phyloP scores from a whole-genome alignment of 169 alveolate genomes.

The Cryptosporidium parvum region DNA sequence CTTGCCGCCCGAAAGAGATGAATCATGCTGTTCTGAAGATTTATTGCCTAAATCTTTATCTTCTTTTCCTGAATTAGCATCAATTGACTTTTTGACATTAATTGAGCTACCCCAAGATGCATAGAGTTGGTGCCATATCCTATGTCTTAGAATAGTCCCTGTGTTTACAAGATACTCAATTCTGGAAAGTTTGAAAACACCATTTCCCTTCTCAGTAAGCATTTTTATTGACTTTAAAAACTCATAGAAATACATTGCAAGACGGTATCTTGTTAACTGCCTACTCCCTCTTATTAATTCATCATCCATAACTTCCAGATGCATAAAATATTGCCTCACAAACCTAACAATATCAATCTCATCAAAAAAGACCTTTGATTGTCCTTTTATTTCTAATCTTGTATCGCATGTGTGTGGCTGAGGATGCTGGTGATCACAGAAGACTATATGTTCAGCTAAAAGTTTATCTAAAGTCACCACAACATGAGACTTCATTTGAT shows the following conservation, averaged over 20 bases:
- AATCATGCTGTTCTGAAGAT: not conserved
- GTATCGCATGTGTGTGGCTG: constrained; percentile 74
- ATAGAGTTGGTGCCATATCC: constrained; percentile 67
- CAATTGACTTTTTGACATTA: not conserved
- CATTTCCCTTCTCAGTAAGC: constrained; percentile 66
- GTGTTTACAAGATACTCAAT: constrained; percentile 73
- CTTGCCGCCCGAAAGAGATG: not conserved
- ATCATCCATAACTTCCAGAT: constrained; percentile 57
- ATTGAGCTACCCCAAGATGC: constrained; percentile 72
- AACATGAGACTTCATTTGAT: constrained; percentile 69
- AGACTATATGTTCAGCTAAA: constrained; percentile 63
- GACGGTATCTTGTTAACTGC: constrained; percentile 42
- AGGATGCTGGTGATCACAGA: constrained; percentile 68
- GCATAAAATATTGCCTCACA: constrained; percentile 51
- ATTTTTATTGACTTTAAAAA: constrained; percentile 50
- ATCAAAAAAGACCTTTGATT: constrained; percentile 71
- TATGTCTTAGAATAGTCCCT: constrained; percentile 63
- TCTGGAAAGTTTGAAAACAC: constrained; percentile 59
- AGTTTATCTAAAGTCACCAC: constrained; percentile 63
- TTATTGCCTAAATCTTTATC: constrained; percentile 3
- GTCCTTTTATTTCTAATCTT: constrained; percentile 59
- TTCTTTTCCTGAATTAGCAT: not conserved
- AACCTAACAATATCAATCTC: constrained; percentile 45
- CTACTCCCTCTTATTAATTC: constrained; percentile 67
- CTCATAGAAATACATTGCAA: constrained; percentile 53